Percentiles rank a stretch among this genome's conserved stretches.
These are phyloP conservation scores for Phytophthora brassicae DNA, from an alignment of 352 stramenopile species.

Conservation along the genomic window DNA sequence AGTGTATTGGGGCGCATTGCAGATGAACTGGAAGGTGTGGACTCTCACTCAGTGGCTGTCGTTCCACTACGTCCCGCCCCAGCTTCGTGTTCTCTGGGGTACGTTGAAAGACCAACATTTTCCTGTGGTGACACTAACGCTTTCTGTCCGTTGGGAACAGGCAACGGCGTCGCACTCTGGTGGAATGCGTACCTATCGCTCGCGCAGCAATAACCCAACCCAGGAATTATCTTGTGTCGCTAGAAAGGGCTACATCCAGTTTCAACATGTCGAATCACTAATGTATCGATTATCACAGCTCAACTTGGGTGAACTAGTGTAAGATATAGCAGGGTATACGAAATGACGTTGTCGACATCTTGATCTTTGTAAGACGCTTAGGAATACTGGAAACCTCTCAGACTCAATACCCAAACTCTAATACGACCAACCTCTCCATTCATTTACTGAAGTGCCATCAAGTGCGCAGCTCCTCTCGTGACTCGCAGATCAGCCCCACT, in stretches of 20 bases:
- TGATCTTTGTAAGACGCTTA: not conserved
- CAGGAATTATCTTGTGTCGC: slow-evolving; percentile 32
- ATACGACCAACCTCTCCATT: too few species aligned
- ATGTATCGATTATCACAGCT: too few species aligned
- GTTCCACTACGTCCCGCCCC: slow-evolving; percentile 74
- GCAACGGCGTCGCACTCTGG: slow-evolving; percentile 71
- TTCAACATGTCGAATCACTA: not conserved
- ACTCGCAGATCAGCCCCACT: not conserved
- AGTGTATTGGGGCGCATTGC: slow-evolving; percentile 52
- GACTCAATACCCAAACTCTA: too few species aligned
- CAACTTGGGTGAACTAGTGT: not conserved
- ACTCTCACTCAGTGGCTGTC: slow-evolving; percentile 72
- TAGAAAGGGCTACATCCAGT: slow-evolving; percentile 13
- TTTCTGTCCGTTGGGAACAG: slow-evolving; percentile 34
- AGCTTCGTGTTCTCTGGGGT: slow-evolving; percentile 77
- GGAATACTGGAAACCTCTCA: too few species aligned
- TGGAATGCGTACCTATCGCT: slow-evolving; percentile 84
- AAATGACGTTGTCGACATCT: not conserved
- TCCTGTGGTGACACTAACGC: slow-evolving; percentile 3
- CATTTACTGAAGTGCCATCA: slow-evolving; percentile 22
- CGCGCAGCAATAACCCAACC: slow-evolving; percentile 36
- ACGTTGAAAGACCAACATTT: slow-evolving; percentile 22
- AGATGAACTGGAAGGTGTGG: slow-evolving; percentile 78
- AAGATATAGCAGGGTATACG: not conserved
- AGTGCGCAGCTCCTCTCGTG: not conserved